Evolutionary conservation across 2,329 filamentous ascomycete species (phyloP).

Genomic region (Venturia aucupariae): DNA sequence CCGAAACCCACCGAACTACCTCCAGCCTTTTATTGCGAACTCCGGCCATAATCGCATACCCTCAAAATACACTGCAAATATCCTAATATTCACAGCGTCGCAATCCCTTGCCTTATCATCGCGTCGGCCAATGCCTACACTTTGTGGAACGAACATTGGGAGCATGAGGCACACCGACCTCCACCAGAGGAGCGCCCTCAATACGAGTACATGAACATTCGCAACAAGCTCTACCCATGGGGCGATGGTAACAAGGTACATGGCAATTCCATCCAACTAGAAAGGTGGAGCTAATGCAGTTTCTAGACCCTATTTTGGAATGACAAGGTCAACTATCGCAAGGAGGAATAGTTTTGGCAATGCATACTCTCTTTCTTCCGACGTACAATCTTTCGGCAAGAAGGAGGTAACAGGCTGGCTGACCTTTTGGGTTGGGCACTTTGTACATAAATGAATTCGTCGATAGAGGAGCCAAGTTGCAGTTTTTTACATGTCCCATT

Average conservation of each 20-base stretch:
- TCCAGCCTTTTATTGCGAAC: conserved; percentile 10
- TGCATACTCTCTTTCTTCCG: not conserved
- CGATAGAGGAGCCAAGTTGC: not conserved
- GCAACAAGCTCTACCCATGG: conserved; percentile 91
- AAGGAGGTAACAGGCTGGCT: not conserved
- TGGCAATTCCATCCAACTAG: not conserved
- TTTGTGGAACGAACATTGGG: conserved; percentile 94
- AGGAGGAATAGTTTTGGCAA: conserved; percentile 58
- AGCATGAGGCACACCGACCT: conserved; percentile 79
- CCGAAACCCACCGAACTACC: conserved; percentile 9
- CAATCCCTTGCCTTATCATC: conserved; percentile 63
- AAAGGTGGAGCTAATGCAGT: not conserved
- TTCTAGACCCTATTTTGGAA: conserved; percentile 65
- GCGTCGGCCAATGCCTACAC: conserved; percentile 75
- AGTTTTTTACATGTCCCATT: not conserved
- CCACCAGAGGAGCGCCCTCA: conserved; percentile 84
- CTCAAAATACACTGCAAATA: not conserved
- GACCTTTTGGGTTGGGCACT: not conserved
- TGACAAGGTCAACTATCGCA: conserved; percentile 89
- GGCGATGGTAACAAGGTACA: conserved; percentile 87
- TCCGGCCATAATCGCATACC: not conserved
- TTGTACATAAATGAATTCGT: not conserved
- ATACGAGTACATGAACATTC: conserved; percentile 97
- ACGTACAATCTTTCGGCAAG: not conserved
- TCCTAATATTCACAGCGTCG: conserved; percentile 47